Conservation (phyloP, 306 rosid species). For the Aeschynomene evenia region DNA sequence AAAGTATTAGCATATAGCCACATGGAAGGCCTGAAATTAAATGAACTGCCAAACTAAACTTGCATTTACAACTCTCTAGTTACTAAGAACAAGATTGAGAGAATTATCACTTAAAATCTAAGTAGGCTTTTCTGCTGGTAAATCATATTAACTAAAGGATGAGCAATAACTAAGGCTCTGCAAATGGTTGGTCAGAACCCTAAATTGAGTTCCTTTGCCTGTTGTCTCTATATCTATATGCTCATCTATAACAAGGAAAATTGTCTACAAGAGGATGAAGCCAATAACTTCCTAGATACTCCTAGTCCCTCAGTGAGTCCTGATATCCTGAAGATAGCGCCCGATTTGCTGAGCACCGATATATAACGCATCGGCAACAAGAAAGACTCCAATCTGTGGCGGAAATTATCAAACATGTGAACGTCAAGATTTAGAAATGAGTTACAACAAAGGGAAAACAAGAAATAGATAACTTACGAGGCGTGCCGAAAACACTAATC, state of each 20-base stretch:
- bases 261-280: constrained; percentile 4
- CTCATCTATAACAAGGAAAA: constrained; percentile 23
- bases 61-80: constrained; percentile 24
- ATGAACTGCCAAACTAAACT: constrained; percentile 1
- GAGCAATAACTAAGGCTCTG: constrained; percentile 10
- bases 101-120: constrained; percentile 11
- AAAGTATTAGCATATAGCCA: neutral
- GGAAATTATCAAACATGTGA: constrained; percentile 23
- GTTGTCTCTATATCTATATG: constrained; percentile 25
- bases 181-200: constrained; percentile 11
- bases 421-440: constrained; percentile 2
- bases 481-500: constrained; percentile 80
- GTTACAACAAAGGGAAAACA: constrained; percentile 2
- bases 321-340: constrained; percentile 72
- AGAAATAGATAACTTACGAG: constrained; percentile 54
- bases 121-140: constrained; percentile 5
- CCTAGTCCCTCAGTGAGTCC: constrained; percentile 48
- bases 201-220: constrained; percentile 35
- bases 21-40: constrained; percentile 15
- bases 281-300: constrained; percentile 18
- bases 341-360: constrained; percentile 72
- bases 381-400: constrained; percentile 66
- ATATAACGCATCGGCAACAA: constrained; percentile 67
- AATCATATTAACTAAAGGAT: constrained; percentile 21
- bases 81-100: constrained; percentile 10